These are phyloP conservation scores for Erucastrum elatum DNA, from an alignment of 345 rosid genomes.

Conservation along the genomic window DNA sequence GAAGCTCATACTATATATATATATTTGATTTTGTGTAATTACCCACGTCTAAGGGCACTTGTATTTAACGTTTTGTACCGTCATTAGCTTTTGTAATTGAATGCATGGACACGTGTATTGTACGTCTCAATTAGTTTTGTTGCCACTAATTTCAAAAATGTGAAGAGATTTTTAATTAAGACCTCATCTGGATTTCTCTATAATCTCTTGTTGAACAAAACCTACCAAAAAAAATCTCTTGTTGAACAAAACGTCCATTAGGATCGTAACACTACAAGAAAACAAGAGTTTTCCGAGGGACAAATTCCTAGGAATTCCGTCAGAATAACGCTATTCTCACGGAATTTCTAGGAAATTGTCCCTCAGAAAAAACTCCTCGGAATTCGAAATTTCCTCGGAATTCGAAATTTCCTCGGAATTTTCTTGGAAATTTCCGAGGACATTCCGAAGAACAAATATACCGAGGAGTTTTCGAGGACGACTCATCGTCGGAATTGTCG, in stretches of 20 bases:
- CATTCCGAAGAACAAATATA: too few relatives aligned
- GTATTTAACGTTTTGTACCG: constrained; percentile 38
- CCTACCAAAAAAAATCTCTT: neutral
- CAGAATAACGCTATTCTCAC: too few relatives aligned
- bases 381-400: too few relatives aligned
- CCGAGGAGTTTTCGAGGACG: too few relatives aligned
- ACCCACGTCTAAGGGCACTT: constrained; percentile 33
- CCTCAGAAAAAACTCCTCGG: too few relatives aligned
- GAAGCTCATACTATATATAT: constrained; percentile 9
- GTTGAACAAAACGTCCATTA: neutral
- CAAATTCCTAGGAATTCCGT: too few relatives aligned
- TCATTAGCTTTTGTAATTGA: constrained; percentile 29
- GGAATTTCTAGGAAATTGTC: too few relatives aligned
- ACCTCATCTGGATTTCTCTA: neutral
- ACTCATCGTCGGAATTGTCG: too few relatives aligned
- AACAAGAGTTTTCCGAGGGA: too few relatives aligned
- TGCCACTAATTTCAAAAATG: neutral
- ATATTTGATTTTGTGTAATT: neutral
- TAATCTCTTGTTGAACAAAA: neutral
- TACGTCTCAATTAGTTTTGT: constrained; percentile 13
- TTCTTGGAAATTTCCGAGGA: too few relatives aligned
- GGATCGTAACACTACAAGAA: too few relatives aligned
- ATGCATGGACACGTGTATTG: constrained; percentile 33
- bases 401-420: too few relatives aligned
- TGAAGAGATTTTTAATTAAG: neutral